phyloP scores from a whole-genome alignment of 2,329 filamentous ascomycete genomes.

The Emydomyces testavorans region DNA sequence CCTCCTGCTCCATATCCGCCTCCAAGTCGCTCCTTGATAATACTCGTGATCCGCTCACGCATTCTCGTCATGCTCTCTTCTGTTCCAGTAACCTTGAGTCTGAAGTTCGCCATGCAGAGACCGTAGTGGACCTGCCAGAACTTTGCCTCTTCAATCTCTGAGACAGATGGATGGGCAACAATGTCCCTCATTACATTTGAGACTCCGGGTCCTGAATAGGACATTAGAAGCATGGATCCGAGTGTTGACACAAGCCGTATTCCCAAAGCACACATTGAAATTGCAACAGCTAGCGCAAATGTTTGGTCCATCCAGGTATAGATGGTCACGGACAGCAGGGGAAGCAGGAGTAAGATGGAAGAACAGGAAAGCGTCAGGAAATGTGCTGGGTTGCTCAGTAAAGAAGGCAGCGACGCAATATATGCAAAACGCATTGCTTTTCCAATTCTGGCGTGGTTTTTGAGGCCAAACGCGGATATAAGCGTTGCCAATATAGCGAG shows the following conservation, averaged over 20 bases:
- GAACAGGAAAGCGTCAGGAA: constrained; percentile 87
- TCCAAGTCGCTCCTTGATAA: constrained; percentile 76
- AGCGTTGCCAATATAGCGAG: constrained; percentile 73
- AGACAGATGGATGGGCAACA: constrained; percentile 63
- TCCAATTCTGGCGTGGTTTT: constrained; percentile 85
- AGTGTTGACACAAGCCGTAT: constrained; percentile 72
- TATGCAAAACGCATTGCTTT: constrained; percentile 80
- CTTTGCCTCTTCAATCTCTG: constrained; percentile 72
- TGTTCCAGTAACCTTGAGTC: constrained; percentile 59
- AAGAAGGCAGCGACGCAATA: constrained; percentile 66
- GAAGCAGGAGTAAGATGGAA: constrained; percentile 64
- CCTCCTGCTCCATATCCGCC: constrained; percentile 73
- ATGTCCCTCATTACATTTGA: constrained; percentile 74
- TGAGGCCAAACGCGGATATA: constrained; percentile 72
- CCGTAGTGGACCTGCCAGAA: constrained; percentile 99
- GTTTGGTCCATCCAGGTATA: constrained; percentile 74
- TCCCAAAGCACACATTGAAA: constrained; percentile 81
- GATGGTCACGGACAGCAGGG: constrained; percentile 67
- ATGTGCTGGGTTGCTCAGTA: constrained; percentile 92
- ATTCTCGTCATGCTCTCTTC: constrained; percentile 62
- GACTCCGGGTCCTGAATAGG: constrained; percentile 54
- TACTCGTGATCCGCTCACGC: constrained; percentile 60
- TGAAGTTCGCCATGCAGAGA: constrained; percentile 88
- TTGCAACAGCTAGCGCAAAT: constrained; percentile 68
- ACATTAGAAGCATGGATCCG: constrained; percentile 93